A percentile compares a stretch with the other conserved stretches of the same genome.
These are phyloP conservation scores for Nicotiana paniculata DNA, from an alignment of 257 asterid genomes.

Conservation along the genomic window DNA sequence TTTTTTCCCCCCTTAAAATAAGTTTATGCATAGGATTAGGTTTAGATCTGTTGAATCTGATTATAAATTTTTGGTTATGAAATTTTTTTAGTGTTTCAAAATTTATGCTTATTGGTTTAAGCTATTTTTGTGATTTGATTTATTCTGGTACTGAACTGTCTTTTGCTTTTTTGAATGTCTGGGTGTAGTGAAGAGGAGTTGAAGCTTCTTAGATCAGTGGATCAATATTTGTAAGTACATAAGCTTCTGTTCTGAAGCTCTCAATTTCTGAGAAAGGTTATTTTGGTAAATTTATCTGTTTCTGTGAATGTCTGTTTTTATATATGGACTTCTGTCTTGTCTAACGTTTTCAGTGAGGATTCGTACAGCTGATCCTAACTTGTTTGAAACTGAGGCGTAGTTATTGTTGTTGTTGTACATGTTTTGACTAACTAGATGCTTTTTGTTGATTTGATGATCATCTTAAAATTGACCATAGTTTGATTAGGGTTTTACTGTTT, in stretches of 20 bases:
- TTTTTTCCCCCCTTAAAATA: not conserved
- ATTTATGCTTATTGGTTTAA: not conserved
- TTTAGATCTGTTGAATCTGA: conserved; percentile 4
- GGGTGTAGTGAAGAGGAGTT: conserved; percentile 19
- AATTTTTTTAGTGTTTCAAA: not conserved
- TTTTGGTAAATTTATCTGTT: not conserved
- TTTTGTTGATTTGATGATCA: not conserved
- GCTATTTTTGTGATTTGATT: not conserved
- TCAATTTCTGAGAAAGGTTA: not conserved
- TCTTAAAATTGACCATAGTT: not conserved
- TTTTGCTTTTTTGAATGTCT: not conserved
- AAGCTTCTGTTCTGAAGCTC: not conserved
- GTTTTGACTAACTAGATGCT: not conserved
- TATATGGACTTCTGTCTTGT: too few species aligned
- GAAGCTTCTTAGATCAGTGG: conserved; percentile 23
- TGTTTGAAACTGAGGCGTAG: too few species aligned
- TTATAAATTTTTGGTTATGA: not conserved
- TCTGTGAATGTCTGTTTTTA: not conserved
- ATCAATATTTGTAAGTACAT: conserved; percentile 37
- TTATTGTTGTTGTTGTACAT: too few species aligned
- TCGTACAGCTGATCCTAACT: too few species aligned
- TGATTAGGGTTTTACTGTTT: not conserved
- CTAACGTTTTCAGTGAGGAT: too few species aligned
- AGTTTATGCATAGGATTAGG: not conserved
- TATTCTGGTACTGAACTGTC: not conserved